phyloP scores from a whole-genome alignment of 169 alveolate species.

The Fabrea salina region DNA sequence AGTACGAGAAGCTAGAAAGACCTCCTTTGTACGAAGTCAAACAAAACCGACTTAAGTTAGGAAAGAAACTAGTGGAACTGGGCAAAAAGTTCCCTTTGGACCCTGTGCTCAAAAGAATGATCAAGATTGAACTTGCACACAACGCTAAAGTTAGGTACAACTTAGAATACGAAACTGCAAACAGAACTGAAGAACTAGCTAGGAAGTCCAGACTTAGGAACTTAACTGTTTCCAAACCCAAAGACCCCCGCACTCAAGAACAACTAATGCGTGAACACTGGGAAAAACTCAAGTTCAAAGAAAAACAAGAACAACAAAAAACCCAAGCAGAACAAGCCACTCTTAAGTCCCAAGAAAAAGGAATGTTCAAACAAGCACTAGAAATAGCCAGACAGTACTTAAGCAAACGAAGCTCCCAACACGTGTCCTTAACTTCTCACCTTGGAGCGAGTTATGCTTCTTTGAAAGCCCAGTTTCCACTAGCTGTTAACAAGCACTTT shows the following conservation, averaged over 20 bases:
- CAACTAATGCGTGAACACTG: neutral
- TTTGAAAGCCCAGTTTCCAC: conserved; percentile 13
- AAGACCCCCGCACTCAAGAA: neutral
- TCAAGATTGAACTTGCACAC: neutral
- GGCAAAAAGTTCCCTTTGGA: conserved; percentile 25
- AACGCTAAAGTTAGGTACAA: neutral
- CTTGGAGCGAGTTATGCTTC: neutral
- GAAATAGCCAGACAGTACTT: neutral
- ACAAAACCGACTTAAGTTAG: neutral
- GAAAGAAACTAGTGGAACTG: conserved; percentile 12
- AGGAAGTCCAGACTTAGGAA: neutral
- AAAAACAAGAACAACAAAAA: neutral
- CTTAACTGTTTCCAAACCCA: neutral
- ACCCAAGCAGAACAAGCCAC: neutral
- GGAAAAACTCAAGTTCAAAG: neutral
- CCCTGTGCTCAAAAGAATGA: conserved; percentile 11
- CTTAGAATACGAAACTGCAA: conserved; percentile 4
- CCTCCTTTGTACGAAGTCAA: neutral
- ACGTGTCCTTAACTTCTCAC: neutral
- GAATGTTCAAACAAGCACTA: neutral
- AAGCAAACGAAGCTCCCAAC: neutral
- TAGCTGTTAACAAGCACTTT: neutral
- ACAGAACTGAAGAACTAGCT: neutral
- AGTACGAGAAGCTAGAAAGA: conserved; percentile 16
- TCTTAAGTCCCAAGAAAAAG: neutral